Evolutionary conservation across 257 asterid species (phyloP).

Genomic region (Voacanga thouarsii): DNA sequence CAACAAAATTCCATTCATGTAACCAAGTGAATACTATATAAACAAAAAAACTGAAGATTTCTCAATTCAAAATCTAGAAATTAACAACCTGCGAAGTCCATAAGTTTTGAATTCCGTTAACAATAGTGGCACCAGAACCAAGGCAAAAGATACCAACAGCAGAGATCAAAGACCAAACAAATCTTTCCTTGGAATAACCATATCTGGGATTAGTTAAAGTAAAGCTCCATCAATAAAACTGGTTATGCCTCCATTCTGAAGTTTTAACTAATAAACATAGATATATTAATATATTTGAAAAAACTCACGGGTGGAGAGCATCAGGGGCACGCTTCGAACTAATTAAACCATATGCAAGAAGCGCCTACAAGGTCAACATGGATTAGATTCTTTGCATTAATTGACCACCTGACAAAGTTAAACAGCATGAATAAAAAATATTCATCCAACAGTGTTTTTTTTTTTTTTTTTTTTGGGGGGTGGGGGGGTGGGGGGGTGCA

Average conservation of each 20-base stretch:
- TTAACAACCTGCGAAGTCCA: constrained; percentile 75
- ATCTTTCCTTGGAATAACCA: constrained; percentile 95
- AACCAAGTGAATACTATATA: background rate
- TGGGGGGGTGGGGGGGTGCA: too few species aligned
- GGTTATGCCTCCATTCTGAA: background rate
- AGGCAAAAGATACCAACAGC: constrained; percentile 99
- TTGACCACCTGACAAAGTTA: constrained; percentile 12
- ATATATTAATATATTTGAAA: background rate
- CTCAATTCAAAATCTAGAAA: constrained; percentile 4
- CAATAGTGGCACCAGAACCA: constrained; percentile 96
- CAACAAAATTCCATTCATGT: background rate
- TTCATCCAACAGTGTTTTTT: background rate
- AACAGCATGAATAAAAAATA: constrained; percentile 7
- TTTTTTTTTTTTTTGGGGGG: too few species aligned
- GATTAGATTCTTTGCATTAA: constrained; percentile 18
- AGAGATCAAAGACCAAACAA: constrained; percentile 97
- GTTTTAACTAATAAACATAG: background rate
- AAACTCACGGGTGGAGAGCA: constrained; percentile 91
- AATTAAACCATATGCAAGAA: constrained; percentile 95
- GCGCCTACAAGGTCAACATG: constrained; percentile 49
- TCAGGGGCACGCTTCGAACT: constrained; percentile 98
- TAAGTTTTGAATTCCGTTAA: constrained; percentile 86
- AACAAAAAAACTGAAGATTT: constrained; percentile 18
- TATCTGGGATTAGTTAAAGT: constrained; percentile 49
- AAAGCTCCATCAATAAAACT: background rate